Base-by-base conservation (phyloP, 176 grass and related monocot species). In the Musa troglodytarum region DNA sequence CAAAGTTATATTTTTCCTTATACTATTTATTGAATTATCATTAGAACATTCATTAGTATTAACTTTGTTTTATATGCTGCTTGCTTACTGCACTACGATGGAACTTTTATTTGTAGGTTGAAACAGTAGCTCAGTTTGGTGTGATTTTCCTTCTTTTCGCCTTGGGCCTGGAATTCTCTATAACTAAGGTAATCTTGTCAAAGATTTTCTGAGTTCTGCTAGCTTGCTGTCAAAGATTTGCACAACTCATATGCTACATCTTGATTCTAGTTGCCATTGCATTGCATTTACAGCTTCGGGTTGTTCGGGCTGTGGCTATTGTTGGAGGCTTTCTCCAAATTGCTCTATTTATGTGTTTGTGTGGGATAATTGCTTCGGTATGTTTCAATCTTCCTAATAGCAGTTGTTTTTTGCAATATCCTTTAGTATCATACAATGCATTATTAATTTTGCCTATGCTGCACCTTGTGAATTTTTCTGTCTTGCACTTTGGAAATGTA, bases 81-180 rank as follows among this genome's bases (percentile, higher is more conserved):
- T 61, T 7, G n/a, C 6, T 20, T 61, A 61, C 3, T 57, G 17
- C 17, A 20, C 57, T 61, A 8, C 24, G 13, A 6, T 34, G 65
- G 65, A 10, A 52, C 22, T 34, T 34, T 21, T 28, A 19, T 24
- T 63, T 86, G 73, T 84, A 99, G 96, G 96, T 99, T 72, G 96
- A 99, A 89, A 99, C 96, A 29, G 96, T 99, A 50, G 96, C 96
- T 15, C 96, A 99, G 71, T 99, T 99, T 95, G 96, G 96, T 71
- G 96, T 99, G 62, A 99, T 99, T 76, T 99, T 99, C 84, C 96
- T 99, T 53, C 85, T 99, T 59, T 99, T 99, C 82, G 96, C 91
- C 28, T 87, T 99, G 78, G 96, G 96, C 73, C 83, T 99, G 49
- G 96, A 99, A 81, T 99, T 99, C 78, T 99, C 96, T 54, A 82